Evolutionary conservation across 1,284 basidiomycete species (phyloP).

Genomic region (Ganoderma sp.): DNA sequence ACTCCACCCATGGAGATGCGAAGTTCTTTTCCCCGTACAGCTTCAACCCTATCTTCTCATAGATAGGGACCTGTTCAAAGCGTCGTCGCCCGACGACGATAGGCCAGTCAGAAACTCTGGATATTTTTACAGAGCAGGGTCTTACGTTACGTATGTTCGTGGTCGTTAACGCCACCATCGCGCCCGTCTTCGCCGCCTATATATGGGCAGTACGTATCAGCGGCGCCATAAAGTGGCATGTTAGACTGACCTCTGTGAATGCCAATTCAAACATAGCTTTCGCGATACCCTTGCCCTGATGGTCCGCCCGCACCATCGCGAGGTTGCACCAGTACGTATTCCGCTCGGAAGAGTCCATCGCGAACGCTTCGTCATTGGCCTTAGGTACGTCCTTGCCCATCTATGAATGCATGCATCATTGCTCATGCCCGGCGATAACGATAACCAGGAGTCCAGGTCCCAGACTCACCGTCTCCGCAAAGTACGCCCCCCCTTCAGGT

Average conservation of each 20-base stretch:
- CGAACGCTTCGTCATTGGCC: conserved; percentile 21
- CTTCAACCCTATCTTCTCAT: conserved; percentile 28
- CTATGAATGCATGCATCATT: not conserved
- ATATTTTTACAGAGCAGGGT: not conserved
- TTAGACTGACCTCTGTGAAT: conserved; percentile 21
- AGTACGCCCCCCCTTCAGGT: conserved; percentile 26
- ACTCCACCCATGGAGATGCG: conserved; percentile 28
- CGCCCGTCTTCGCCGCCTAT: conserved; percentile 23
- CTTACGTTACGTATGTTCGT: conserved; percentile 29
- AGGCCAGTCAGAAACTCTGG: not conserved
- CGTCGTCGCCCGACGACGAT: not conserved
- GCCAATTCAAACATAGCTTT: conserved; percentile 28
- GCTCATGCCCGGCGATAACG: too few species aligned
- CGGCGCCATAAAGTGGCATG: not conserved
- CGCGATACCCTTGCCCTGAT: conserved; percentile 31
- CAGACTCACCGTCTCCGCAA: conserved; percentile 14
- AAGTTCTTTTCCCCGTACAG: conserved; percentile 19
- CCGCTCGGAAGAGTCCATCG: conserved; percentile 22
- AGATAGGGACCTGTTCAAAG: conserved; percentile 21
- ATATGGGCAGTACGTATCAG: not conserved
- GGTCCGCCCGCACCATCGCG: conserved; percentile 30
- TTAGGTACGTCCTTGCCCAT: conserved; percentile 22
- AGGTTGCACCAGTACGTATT: conserved; percentile 29
- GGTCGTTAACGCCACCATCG: conserved; percentile 24
- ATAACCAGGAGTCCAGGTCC: too few species aligned